A percentile compares a stretch with the other conserved stretches of the same genome.
These are phyloP conservation scores for Teunomyces pallodes DNA, from an alignment of 805 yeast genomes.

Conservation along the genomic window DNA sequence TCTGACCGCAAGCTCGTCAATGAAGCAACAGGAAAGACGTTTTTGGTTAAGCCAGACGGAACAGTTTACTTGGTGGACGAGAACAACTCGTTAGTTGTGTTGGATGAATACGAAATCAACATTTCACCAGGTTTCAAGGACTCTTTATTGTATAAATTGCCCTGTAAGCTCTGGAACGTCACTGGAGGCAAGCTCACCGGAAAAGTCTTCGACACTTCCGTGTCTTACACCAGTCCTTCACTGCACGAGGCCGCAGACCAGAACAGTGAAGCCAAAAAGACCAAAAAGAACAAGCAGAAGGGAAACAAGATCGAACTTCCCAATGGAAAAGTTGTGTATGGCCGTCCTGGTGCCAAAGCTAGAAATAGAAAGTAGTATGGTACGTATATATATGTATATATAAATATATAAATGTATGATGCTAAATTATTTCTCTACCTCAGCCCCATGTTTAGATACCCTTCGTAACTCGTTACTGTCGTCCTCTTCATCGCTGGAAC, in stretches of 20 bases:
- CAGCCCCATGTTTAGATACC: conserved; percentile 15
- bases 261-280: conserved; percentile 16
- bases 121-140: conserved; percentile 49
- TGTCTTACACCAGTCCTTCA: conserved; percentile 12
- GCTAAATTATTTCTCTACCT: not conserved
- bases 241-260: conserved; percentile 26
- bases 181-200: conserved; percentile 38
- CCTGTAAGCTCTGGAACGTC: conserved; percentile 44
- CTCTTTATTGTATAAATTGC: conserved; percentile 41
- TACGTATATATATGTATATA: not conserved
- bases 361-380: conserved; percentile 4
- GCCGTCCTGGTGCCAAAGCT: conserved; percentile 15
- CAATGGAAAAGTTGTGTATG: conserved; percentile 57
- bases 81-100: conserved; percentile 31
- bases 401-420: conserved; percentile 1
- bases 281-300: conserved; percentile 30
- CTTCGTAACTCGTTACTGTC: conserved; percentile 40
- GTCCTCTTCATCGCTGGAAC: conserved; percentile 41
- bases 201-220: conserved; percentile 17
- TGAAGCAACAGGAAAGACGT: conserved; percentile 46
- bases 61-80: conserved; percentile 48
- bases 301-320: conserved; percentile 53
- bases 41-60: conserved; percentile 58
- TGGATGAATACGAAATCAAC: conserved; percentile 49
- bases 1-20: conserved; percentile 42